A percentile compares a stretch with the other conserved stretches of the same genome.
These are phyloP conservation scores for Conoideocrella luteorostrata DNA, from an alignment of 2,329 filamentous ascomycete species.

Conservation along the genomic window DNA sequence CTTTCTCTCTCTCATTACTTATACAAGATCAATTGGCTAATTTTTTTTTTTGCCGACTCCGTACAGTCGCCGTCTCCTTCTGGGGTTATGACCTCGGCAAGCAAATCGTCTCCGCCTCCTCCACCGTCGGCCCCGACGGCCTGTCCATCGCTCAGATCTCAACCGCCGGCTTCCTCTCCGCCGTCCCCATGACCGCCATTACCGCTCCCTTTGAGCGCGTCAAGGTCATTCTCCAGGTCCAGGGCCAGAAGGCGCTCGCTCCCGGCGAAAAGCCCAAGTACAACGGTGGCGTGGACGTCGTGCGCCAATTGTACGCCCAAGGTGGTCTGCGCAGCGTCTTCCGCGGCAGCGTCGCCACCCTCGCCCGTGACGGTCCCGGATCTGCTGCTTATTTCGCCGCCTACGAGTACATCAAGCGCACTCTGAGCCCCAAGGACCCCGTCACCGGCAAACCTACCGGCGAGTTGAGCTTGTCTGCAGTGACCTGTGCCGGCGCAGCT, in stretches of 20 bases:
- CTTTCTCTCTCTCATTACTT: too few relatives aligned
- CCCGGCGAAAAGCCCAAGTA: conserved; percentile 93
- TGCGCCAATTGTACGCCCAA: conserved; percentile 85
- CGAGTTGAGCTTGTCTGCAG: conserved; percentile 71
- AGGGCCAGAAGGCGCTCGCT: conserved; percentile 82
- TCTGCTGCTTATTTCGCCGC: conserved; percentile 94
- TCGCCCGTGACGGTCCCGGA: conserved; percentile 89
- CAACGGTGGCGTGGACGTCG: conserved; percentile 79
- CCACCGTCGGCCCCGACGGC: conserved; percentile 59
- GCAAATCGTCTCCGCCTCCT: conserved; percentile 66
- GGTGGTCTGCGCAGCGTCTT: conserved; percentile 90
- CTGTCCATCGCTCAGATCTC: conserved; percentile 84
- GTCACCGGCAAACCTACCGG: conserved; percentile 65
- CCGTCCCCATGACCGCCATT: conserved; percentile 94
- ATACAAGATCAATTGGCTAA: background rate
- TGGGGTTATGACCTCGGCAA: conserved; percentile 97
- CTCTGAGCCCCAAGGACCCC: conserved; percentile 75
- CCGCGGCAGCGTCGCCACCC: conserved; percentile 81
- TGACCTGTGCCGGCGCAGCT: conserved; percentile 80
- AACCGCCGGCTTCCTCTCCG: conserved; percentile 92
- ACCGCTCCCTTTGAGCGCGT: conserved; percentile 99
- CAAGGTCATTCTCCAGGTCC: conserved; percentile 96
- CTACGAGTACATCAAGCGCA: conserved; percentile 92
- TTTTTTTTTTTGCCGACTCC: too few relatives aligned
- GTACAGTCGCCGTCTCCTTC: conserved; percentile 60